These are phyloP conservation scores for Calonectria leucothoes DNA, from an alignment of 2,329 filamentous ascomycete genomes.

Conservation along the genomic window DNA sequence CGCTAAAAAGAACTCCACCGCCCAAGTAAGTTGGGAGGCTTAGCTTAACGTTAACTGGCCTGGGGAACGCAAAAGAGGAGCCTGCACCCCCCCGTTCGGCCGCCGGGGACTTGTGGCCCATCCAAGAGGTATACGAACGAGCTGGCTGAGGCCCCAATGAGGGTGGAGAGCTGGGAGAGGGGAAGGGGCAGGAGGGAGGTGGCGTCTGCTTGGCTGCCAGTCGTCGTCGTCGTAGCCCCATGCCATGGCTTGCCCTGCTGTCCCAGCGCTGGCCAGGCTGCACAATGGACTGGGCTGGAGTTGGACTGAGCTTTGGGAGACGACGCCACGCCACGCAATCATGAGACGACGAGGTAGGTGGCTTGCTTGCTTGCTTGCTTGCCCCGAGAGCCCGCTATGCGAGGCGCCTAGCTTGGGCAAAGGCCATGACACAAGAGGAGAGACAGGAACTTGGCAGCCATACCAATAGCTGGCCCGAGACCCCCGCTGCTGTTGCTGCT, in stretches of 20 bases:
- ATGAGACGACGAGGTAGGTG: slow-evolving; percentile 13
- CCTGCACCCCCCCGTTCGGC: too few relatives aligned
- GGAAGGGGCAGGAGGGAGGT: background rate
- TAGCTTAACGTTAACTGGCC: slow-evolving; percentile 5
- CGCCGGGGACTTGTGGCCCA: background rate
- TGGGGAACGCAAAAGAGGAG: slow-evolving; percentile 6
- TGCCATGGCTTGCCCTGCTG: background rate
- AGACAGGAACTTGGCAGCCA: background rate
- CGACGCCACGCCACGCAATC: slow-evolving; percentile 24
- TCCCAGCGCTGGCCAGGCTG: background rate
- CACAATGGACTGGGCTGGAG: too few relatives aligned
- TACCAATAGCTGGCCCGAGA: background rate
- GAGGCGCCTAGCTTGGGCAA: background rate
- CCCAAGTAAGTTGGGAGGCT: slow-evolving; percentile 11
- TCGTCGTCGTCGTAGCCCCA: background rate
- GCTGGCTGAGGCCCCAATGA: background rate
- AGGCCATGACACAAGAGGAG: slow-evolving; percentile 1
- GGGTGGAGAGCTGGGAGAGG: background rate
- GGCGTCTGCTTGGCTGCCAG: background rate
- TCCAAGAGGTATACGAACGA: slow-evolving; percentile 2
- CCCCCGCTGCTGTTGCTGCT: too few relatives aligned
- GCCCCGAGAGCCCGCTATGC: background rate
- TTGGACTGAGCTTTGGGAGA: background rate
- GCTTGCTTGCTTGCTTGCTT: too few relatives aligned
- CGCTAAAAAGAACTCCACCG: slow-evolving; percentile 5